Evolutionary conservation across 2,329 filamentous ascomycete genomes (phyloP), one percentile per base, ranked within the genome.

Genomic region (Fusarium sambucinum): DNA sequence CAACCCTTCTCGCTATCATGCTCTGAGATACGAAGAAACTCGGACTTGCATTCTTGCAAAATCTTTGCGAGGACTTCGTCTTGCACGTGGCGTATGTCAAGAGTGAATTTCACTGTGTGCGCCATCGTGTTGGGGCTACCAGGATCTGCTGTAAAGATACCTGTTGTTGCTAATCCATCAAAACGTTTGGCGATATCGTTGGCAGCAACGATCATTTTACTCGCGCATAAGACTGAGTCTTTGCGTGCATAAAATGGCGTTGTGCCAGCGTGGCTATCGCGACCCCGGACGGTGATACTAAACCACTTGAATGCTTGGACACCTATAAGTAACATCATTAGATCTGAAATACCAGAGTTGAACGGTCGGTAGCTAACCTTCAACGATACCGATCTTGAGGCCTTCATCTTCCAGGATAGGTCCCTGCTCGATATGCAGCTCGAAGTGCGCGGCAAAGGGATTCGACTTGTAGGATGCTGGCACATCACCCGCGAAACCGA

Each of bases 251-350:
- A 62, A 6, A 62, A 13, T 0, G 59, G 57, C 10, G 59, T 62
- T 21, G 59, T 62, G 1, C 59, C 59, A 2, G 59, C 59, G 19
- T 55, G 57, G 25, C 57, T 62, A 7, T 55, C 41, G 0, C 57
- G 59, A 3, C 59, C 47, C 19, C 55, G 47, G 2, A 62, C 47
- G 0, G 29, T 62, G 17, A 62, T 55, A 4, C 32, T 41, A 25
- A 62, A 62, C 59, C 59, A 62, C 1, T 62, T 62, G 17, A 62
- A 62, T 1, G 59, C 59, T 8, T 62, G 57, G 0, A 62, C 57
- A 2, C 59, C 59, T 62, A 2, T n/a, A 2, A 6, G 2, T 19
- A 2, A 2, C 1, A 5, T 1, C 0, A 5, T 60, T 1, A 59
- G n/a, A 14, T 19, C 5, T 19, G 14, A 1, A 8, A 9, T 33